A percentile compares a stretch with the other conserved stretches of the same genome.
phyloP scores from a whole-genome alignment of 1,284 basidiomycete species.

The Puccinia horiana region DNA sequence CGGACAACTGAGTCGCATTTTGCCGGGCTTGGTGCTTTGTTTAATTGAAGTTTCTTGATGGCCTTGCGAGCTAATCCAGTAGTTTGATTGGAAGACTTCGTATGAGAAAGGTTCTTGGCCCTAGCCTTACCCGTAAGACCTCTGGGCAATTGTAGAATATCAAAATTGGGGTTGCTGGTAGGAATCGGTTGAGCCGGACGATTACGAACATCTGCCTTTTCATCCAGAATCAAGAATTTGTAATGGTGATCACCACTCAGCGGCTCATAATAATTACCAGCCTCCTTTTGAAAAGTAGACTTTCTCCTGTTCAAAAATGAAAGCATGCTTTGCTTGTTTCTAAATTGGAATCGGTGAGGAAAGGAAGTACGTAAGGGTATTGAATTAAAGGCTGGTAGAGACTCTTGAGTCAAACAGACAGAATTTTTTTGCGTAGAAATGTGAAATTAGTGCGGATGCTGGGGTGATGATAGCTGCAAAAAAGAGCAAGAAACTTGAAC shows the following conservation, averaged over 20 bases:
- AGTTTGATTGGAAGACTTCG: not conserved
- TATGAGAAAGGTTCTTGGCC: not conserved
- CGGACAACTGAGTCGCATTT: not conserved
- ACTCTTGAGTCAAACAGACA: too few relatives aligned
- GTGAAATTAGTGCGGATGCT: too few relatives aligned
- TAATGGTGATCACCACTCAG: not conserved
- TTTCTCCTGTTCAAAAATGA: not conserved
- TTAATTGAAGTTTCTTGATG: not conserved
- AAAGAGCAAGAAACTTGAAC: too few relatives aligned
- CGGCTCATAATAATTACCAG: not conserved
- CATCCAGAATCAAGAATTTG: not conserved
- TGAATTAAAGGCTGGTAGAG: not conserved
- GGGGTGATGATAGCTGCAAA: too few relatives aligned
- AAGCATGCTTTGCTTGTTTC: not conserved
- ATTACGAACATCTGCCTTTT: not conserved
- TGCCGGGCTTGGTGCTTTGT: not conserved
- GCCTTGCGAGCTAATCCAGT: not conserved
- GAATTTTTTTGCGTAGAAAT: too few relatives aligned
- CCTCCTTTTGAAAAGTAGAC: not conserved
- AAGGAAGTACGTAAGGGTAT: not conserved
- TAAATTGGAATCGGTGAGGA: not conserved
- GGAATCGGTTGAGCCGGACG: not conserved
- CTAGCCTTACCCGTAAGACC: not conserved
- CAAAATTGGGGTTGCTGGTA: not conserved
- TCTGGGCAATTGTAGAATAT: conserved; percentile 2